A percentile compares a stretch with the other conserved stretches of the same genome.
phyloP scores from a whole-genome alignment of 441 rosid genomes.

The Brassica balearica region DNA sequence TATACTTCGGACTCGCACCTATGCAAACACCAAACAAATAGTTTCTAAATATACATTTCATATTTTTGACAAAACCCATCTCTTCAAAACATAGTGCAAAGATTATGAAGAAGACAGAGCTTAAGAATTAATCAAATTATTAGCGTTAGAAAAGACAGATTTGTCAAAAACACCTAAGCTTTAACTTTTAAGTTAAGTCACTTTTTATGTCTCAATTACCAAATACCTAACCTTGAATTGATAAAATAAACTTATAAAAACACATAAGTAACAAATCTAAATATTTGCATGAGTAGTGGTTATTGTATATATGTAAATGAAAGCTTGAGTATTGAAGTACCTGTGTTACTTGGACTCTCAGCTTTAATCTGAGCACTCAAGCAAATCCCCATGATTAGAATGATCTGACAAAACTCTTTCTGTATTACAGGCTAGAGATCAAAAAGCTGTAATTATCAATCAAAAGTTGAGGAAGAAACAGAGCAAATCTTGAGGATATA shows the following conservation, averaged over 20 bases:
- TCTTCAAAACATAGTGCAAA: not conserved
- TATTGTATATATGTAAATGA: not conserved
- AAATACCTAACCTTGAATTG: constrained; percentile 30
- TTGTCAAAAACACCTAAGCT: constrained; percentile 39
- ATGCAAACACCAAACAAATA: constrained; percentile 40
- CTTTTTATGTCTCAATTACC: constrained; percentile 24
- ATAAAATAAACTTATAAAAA: not conserved
- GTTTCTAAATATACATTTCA: constrained; percentile 14
- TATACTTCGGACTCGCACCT: constrained; percentile 70
- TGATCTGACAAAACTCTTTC: constrained; percentile 31
- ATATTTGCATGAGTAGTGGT: constrained; percentile 19
- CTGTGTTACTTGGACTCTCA: constrained; percentile 72
- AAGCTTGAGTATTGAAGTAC: constrained; percentile 48
- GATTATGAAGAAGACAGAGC: not conserved
- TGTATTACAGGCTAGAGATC: constrained; percentile 31
- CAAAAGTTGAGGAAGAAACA: constrained; percentile 30
- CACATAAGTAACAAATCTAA: not conserved
- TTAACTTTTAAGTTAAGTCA: constrained; percentile 42
- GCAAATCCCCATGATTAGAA: constrained; percentile 75
- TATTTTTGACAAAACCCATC: constrained; percentile 12
- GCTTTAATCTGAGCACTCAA: constrained; percentile 86
- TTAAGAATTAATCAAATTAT: constrained; percentile 19
- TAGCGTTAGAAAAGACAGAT: constrained; percentile 26
- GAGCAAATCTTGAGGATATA: constrained; percentile 37
- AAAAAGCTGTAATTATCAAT: constrained; percentile 9